Evolutionary conservation across 257 asterid species (phyloP), one percentile per base, ranked within the genome.

Genomic region (Capsicum chinense): DNA sequence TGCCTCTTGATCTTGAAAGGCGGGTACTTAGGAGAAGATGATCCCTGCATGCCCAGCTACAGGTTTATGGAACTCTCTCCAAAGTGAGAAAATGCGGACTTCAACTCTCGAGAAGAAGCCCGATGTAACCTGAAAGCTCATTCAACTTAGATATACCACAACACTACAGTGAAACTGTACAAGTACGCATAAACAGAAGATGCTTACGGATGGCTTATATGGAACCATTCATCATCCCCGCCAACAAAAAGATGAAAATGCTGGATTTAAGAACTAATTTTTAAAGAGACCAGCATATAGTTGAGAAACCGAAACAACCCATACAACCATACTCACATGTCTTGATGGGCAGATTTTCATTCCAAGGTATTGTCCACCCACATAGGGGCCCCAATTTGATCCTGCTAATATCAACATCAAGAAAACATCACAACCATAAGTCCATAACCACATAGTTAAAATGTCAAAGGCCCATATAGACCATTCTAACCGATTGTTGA

Each of bases 191-290:
- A 58, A 74, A 3, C 39, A 10, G 50, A 60, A 86, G 83, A 79
- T 39, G 56, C 92, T 86, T 88, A 89, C 92, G 88, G 87, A 81
- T 90, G 93, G 88, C 85, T 85, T 48, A 66, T 79, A 83, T 84
- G 79, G 67, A 90, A 90, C 93, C 93, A 90, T 84, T 89, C 92
- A 57, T 90, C 93, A 50, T 89, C 89, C 83, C 92, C 88, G 91
- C n/a, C 85, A 88, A 83, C 79, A 67, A 10, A 74, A 83, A 76
- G 33, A 79, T 14, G 57, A 69, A 83, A 39, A 82, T 33, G 16
- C 56, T 67, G 69, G 85, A 57, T 50, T 48, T 37, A 59, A 50
- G 56, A 76, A 71, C 63, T 62, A 80, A 86, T 9, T 67, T 57
- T 16, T 44, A 70, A 50, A 73, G 63, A 82, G 59, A 64, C 57